Base-by-base conservation (phyloP, 2,329 filamentous ascomycete species). In the Aspergillus ochraceus region DNA sequence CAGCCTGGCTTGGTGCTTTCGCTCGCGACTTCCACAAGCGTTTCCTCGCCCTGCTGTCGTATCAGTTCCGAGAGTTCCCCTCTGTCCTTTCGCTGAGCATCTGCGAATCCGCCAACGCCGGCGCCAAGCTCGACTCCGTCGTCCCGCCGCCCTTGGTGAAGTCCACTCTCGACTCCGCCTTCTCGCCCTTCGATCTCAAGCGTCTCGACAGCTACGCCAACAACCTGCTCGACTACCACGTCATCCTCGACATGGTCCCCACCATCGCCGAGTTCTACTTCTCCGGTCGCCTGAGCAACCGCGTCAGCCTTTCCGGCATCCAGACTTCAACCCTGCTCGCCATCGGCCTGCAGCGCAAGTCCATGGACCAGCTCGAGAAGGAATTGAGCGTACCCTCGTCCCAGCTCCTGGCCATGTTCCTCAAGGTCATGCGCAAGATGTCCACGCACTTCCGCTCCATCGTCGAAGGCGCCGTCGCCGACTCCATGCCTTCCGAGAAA, bases 181-280 rank as follows among this genome's bases (percentile, higher is more conserved):
- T 99, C 75, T 92, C 91, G 3, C 93, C 95, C 0, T 98, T 95
- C 74, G 95, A 99, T 74, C 85, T 97, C 63, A 98, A 98, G 81
- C 89, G 95, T 29, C 83, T 99, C 3, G 94, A 97, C 73, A 93
- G 90, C 49, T 99, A 99, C 70, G 91, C 95, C 17, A 96, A 96
- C 77, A 97, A 96, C 77, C 90, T 97, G 84, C 87, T 99, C 47
- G 96, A 99, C 77, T 97, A 98, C 80, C 96, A 97, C 72, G 93
- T 97, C 67, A 95, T 99, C 57, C 84, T 98, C 29, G 96, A 99
- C 73, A 86, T 99, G 71, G 83, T 99, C 58, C 95, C 95, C 0
- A 85, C 83, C 1, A 87, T 99, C 63, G 89, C 95, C 1, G 83
- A 83, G 24, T 84, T 96, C 26, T 97, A 94, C 81, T 99, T 99